A percentile compares a stretch with the other conserved stretches of the same genome.
These are phyloP conservation scores for Kuraishia capsulata DNA, from an alignment of 805 yeast genomes.

Conservation along the genomic window DNA sequence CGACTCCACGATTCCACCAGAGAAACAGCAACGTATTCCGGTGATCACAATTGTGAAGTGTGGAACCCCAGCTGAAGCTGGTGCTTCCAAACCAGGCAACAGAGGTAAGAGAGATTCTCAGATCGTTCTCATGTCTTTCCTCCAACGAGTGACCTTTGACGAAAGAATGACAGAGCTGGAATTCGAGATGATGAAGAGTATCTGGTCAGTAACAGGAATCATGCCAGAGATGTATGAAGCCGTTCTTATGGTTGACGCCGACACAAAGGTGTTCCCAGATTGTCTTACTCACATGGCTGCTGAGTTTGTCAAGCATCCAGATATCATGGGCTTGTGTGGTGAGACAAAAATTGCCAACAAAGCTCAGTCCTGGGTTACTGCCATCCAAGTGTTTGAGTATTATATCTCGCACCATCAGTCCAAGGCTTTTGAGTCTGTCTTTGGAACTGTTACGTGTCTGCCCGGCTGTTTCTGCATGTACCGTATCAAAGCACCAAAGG, in stretches of 20 bases:
- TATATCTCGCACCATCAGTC: slow-evolving; percentile 92
- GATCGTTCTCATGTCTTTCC: slow-evolving; percentile 80
- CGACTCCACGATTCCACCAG: slow-evolving; percentile 62
- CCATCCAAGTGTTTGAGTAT: slow-evolving; percentile 89
- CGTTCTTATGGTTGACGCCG: slow-evolving; percentile 91
- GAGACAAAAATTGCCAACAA: slow-evolving; percentile 89
- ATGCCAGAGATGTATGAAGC: slow-evolving; percentile 78
- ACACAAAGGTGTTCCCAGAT: slow-evolving; percentile 82
- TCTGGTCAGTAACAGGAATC: slow-evolving; percentile 79
- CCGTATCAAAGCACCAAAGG: slow-evolving; percentile 84
- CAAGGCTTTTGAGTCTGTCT: slow-evolving; percentile 90
- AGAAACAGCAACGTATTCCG: slow-evolving; percentile 82
- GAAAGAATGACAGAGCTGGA: slow-evolving; percentile 93
- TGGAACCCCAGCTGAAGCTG: slow-evolving; percentile 76
- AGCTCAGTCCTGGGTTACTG: slow-evolving; percentile 78
- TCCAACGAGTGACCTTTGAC: slow-evolving; percentile 80
- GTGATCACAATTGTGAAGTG: slow-evolving; percentile 73
- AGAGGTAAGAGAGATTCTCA: slow-evolving; percentile 97
- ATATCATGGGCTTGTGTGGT: slow-evolving; percentile 89
- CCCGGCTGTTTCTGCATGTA: slow-evolving; percentile 95
- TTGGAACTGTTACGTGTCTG: slow-evolving; percentile 90
- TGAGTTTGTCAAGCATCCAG: slow-evolving; percentile 79
- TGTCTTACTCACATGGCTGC: slow-evolving; percentile 85
- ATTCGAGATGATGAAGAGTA: slow-evolving; percentile 61
- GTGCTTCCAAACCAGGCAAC: slow-evolving; percentile 75